phyloP scores from a whole-genome alignment of 495 filamentous ascomycete genomes.

The Tuber aestivum region DNA sequence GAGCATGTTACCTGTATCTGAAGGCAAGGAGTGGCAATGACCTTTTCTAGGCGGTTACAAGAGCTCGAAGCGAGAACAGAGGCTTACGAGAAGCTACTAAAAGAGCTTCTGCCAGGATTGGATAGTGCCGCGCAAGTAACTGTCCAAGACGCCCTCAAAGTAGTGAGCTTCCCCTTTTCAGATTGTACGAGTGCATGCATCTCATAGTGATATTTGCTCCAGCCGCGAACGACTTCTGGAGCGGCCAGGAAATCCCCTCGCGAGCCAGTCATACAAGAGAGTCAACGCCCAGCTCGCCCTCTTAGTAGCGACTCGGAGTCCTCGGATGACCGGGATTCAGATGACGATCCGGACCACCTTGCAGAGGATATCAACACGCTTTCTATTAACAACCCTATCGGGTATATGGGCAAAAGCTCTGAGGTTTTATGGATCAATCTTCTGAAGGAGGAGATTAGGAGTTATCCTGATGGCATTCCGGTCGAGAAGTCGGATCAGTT shows the following conservation, averaged over 20 bases:
- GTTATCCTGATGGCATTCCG: not conserved
- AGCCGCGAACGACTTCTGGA: slow-evolving; percentile 7
- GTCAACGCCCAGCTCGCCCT: slow-evolving; percentile 5
- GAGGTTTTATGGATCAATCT: slow-evolving; percentile 20
- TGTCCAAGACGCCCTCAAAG: slow-evolving; percentile 6
- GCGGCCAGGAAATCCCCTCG: not conserved
- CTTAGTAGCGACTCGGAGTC: slow-evolving; percentile 12
- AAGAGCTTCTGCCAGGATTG: slow-evolving; percentile 13
- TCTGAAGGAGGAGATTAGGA: slow-evolving; percentile 12
- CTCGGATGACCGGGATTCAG: slow-evolving; percentile 15
- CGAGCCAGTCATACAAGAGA: not conserved
- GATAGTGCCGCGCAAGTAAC: not conserved
- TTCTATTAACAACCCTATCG: slow-evolving; percentile 23
- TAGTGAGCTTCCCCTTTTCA: slow-evolving; percentile 8
- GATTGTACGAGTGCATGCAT: too few relatives aligned
- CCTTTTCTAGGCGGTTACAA: slow-evolving; percentile 15
- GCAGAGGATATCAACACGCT: slow-evolving; percentile 22
- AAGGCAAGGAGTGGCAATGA: not conserved
- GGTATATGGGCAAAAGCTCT: slow-evolving; percentile 16
- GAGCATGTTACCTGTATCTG: not conserved
- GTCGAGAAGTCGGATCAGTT: not conserved
- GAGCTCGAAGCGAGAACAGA: slow-evolving; percentile 12
- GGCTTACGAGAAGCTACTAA: slow-evolving; percentile 20
- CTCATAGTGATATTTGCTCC: not conserved
- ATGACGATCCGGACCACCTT: slow-evolving; percentile 10